These are phyloP conservation scores for Clarireedia hainanense DNA, from an alignment of 2,329 filamentous ascomycete species.

Conservation along the genomic window DNA sequence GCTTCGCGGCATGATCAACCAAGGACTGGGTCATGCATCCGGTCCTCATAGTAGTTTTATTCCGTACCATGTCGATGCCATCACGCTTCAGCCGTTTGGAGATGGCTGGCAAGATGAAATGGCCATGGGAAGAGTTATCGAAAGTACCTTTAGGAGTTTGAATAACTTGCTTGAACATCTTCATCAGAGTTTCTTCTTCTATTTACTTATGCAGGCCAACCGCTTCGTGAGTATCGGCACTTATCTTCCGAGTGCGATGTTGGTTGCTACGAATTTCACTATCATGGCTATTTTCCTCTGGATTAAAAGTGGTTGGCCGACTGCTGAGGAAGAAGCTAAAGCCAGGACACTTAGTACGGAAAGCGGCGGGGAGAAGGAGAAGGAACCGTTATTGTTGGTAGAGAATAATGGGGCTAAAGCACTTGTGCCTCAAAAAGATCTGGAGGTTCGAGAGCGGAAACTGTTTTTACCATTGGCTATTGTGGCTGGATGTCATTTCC, in stretches of 20 bases:
- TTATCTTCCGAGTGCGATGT: constrained; percentile 95
- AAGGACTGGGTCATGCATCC: constrained; percentile 80
- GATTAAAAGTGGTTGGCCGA: constrained; percentile 66
- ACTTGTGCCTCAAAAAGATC: constrained; percentile 17
- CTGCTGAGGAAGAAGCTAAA: not conserved
- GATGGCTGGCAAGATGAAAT: constrained; percentile 97
- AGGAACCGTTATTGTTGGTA: constrained; percentile 24
- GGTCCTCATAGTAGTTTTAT: constrained; percentile 95
- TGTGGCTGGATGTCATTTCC: constrained; percentile 64
- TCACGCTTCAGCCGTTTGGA: constrained; percentile 85
- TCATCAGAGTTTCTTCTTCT: constrained; percentile 99
- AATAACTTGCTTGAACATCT: constrained; percentile 96
- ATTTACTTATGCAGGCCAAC: constrained; percentile 82
- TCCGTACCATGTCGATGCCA: constrained; percentile 92
- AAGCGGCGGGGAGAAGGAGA: constrained; percentile 25
- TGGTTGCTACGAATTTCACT: constrained; percentile 88
- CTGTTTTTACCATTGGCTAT: constrained; percentile 67
- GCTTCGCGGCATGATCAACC: constrained; percentile 84
- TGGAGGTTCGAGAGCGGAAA: constrained; percentile 37
- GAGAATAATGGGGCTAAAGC: constrained; percentile 17
- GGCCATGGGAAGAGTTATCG: constrained; percentile 81
- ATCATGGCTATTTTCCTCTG: constrained; percentile 94
- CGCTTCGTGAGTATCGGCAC: constrained; percentile 97
- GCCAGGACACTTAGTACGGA: constrained; percentile 6
- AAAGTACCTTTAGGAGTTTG: constrained; percentile 84